Base-by-base conservation (phyloP, 768 basidiomycete genomes). In the Cystoderma amianthinum region DNA sequence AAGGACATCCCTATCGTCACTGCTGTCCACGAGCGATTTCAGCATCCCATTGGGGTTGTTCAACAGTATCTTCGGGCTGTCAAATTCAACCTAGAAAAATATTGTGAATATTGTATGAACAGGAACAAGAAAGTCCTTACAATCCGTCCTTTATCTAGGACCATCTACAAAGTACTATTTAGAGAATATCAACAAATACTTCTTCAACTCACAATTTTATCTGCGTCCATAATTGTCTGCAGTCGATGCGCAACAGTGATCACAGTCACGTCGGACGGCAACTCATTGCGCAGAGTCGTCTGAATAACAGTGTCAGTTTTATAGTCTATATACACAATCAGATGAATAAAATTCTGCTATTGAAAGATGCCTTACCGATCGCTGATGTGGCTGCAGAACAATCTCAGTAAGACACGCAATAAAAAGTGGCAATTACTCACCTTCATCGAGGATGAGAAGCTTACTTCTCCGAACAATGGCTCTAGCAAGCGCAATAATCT, bases 291-390 rank as follows among this genome's bases (percentile, higher is more conserved):
- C 42, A 85, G 76, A 1, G 82, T 78, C 19, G 70, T 62, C 51
- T 85, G 83, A 39, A 85, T 82, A 52, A 79, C 72, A 2, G 72
- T 62, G 48, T 84, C 82, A n/a, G 82, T 82, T 41, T 68, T 65
- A 45, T 72, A 69, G 53, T 80, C 77, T 61, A 32, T 9, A 15
- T 9, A 16, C 17, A 46, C n/a, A 32, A 19, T 20, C 32, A 15
- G 41, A 28, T 34, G 47, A 75, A 73, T 0, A 21, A n/a, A 5
- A 20, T 12, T 32, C 20, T 30, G 36, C 11, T 74, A 72, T 32
- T 77, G 20, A 3, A 11, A 15, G 1, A 15, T 36, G n/a, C 40
- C 59, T 13, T 44, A 74, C 73, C 68, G 25, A 69, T 67, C 1
- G 67, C 64, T 38, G 68, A 67, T 5, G 68, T 71, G 36, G 63